Conservation (phyloP, 257 asterid genomes). For the Nicotiana tomentosiformis region DNA sequence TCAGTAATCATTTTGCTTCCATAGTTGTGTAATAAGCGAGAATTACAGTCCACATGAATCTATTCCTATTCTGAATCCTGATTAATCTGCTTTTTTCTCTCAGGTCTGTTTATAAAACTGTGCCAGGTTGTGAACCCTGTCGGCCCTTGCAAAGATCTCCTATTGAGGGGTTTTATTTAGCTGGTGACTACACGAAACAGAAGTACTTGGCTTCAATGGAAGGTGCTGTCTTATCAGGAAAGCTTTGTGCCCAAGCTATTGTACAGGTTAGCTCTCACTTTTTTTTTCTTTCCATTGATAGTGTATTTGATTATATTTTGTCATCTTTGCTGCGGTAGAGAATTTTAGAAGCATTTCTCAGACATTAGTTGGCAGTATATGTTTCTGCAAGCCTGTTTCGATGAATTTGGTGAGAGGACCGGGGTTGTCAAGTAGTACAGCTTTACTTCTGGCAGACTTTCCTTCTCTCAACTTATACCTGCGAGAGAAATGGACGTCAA, state of each 20-base stretch:
- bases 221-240: slow-evolving; percentile 97
- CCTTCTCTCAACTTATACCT: not conserved
- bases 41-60: not conserved
- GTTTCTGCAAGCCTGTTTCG: not conserved
- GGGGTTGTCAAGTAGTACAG: not conserved
- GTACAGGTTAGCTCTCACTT: slow-evolving; percentile 50
- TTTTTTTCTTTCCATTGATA: not conserved
- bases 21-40: not conserved
- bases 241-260: slow-evolving; percentile 94
- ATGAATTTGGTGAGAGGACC: not conserved
- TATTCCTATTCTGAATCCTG: not conserved
- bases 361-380: not conserved
- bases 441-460: not conserved
- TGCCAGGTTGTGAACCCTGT: slow-evolving; percentile 87
- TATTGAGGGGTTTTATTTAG: slow-evolving; percentile 78
- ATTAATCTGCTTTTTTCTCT: slow-evolving; percentile 3
- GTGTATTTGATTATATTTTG: not conserved
- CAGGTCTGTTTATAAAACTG: slow-evolving; percentile 93
- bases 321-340: not conserved
- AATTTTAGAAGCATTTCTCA: not conserved
- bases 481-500: not conserved
- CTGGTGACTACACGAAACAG: slow-evolving; percentile 98
- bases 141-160: slow-evolving; percentile 95
- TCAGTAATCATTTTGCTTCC: slow-evolving; percentile 19
- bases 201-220: slow-evolving; percentile 98